Percentiles rank a stretch among this genome's conserved stretches.
Evolutionary conservation across 129 eudicot genomes (phyloP).

Genomic region (Artemisia annua): DNA sequence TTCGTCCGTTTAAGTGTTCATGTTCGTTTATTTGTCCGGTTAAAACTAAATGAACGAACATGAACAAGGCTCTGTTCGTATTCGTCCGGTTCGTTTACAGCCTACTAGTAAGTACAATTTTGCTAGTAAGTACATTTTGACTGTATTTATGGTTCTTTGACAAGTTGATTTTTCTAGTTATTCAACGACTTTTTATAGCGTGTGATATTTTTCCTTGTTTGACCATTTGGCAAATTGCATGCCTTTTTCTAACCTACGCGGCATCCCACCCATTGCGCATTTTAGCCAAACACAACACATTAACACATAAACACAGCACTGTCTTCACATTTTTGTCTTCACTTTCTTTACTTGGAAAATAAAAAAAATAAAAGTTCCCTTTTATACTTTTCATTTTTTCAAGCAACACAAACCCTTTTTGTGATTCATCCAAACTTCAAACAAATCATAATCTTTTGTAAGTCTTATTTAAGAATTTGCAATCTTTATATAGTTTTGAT

Average conservation of each 20-base stretch:
- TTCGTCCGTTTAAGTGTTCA: no score
- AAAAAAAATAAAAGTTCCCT: constrained; percentile 4
- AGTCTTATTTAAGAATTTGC: constrained; percentile 3
- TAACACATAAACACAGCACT: constrained; percentile 5
- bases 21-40: no score
- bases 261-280: constrained; percentile 22
- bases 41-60: no score
- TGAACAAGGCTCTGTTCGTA: no score
- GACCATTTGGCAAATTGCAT: constrained; percentile 15
- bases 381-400: neutral
- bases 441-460: constrained; percentile 22
- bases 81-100: no score
- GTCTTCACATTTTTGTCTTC: no score
- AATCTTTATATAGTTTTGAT: constrained; percentile 1
- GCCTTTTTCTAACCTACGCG: constrained; percentile 26
- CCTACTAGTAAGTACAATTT: no score
- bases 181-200: no score
- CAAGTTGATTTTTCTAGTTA: no score
- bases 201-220: neutral
- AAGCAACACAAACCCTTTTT: constrained; percentile 18
- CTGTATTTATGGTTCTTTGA: no score
- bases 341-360: neutral
- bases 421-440: constrained; percentile 28
- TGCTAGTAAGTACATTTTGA: no score
- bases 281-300: constrained; percentile 19